Conservation (phyloP, 495 filamentous ascomycete species). For the Symbiotaphrina buchneri region DNA sequence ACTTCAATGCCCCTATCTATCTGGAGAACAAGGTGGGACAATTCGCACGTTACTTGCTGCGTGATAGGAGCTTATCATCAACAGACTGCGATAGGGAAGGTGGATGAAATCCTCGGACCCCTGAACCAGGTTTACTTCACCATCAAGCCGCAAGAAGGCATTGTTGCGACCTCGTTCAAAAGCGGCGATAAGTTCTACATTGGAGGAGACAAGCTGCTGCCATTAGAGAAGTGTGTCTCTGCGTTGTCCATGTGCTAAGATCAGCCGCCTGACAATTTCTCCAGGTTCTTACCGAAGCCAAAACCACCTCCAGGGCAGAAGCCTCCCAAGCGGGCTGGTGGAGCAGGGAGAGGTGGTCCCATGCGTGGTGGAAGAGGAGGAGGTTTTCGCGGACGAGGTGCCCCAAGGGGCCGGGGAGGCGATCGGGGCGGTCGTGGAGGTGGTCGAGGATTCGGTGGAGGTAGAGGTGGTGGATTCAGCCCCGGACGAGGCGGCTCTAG, state of each 20-base stretch:
- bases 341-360: conserved; percentile 18
- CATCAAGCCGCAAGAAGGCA: conserved; percentile 87
- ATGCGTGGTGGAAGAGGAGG: conserved; percentile 3
- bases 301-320: conserved; percentile 48
- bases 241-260: not conserved
- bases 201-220: conserved; percentile 78
- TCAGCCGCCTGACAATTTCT: not conserved
- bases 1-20: conserved; percentile 98
- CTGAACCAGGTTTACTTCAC: conserved; percentile 98
- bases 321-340: conserved; percentile 29
- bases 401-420: conserved; percentile 15
- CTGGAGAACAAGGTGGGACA: conserved; percentile 75
- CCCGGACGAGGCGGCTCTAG: conserved; percentile 5
- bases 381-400: conserved; percentile 6
- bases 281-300: conserved; percentile 78
- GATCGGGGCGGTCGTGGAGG: conserved; percentile 16
- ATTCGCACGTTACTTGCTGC: not conserved
- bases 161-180: conserved; percentile 87
- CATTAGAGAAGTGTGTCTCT: conserved; percentile 48
- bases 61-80: too few relatives aligned
- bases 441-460: conserved; percentile 18
- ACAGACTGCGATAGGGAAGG: conserved; percentile 41
- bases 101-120: conserved; percentile 73
- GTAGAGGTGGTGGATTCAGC: conserved; percentile 15
- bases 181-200: conserved; percentile 94